Base-by-base conservation (phyloP, 495 filamentous ascomycete species). In the Penicillium lagena region DNA sequence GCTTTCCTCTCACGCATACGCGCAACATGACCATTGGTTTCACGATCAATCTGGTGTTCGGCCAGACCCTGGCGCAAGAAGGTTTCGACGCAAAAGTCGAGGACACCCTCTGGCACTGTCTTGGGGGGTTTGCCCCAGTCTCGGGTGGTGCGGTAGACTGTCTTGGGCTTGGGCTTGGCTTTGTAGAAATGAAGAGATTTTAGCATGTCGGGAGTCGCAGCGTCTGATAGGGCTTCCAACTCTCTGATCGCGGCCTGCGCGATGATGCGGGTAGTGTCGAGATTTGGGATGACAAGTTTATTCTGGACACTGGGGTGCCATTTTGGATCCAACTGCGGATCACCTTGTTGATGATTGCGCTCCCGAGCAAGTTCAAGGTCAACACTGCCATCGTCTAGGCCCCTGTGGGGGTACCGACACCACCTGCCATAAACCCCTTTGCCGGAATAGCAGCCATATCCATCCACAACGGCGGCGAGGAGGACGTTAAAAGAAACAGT, bases 391-490 rank as follows among this genome's bases (percentile, higher is more conserved):
- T 60, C 52, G 10, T 55, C 50, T 35, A 62, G 53, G 37, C 58
- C 30, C 10, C 1, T 46, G 27, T 0, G 66, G 61, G 10, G 51
- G 22, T 55, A 55, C 11, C 59, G 43, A 43, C 77, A 80, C 66
- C 73, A 76, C 28, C 47, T 48, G 9, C 64, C 45, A 52, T 66
- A 75, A 31, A 80, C 38, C 9, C 52, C 31, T 37, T 58, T 63
- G 14, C 68, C 78, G 37, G 52, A 55, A 13, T 47, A 29, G 40
- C 68, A 70, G 38, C 78, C 76, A 32, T 64, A 56, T 0, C 52
- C 47, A 29, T 78, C 67, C n/a, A 73, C 69, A 7, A 80, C 41
- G 11, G 69, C 71, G 12, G 65, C 51, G 12, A 82, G 60, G 29
- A 81, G 39, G 9, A 45, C 40, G 45, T 78, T 68, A 60, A 82